Conservation (phyloP, 2,329 filamentous ascomycete species). For the Diplodia intermedia region DNA sequence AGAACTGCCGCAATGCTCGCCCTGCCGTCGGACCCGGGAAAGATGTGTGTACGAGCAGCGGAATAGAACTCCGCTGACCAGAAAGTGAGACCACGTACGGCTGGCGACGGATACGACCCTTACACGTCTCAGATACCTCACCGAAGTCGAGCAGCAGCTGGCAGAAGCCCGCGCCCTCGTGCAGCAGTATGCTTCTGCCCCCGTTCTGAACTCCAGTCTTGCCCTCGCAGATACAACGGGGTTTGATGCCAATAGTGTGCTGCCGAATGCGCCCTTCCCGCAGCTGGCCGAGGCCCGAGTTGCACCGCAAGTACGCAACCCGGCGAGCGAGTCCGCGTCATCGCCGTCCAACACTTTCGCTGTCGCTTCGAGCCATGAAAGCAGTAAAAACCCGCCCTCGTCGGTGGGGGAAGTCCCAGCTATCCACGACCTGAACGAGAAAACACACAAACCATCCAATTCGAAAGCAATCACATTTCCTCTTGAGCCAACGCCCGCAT, state of each 20-base stretch:
- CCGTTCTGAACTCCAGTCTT: neutral
- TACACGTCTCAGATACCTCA: conserved; percentile 19
- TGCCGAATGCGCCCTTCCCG: neutral
- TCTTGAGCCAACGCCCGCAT: conserved; percentile 14
- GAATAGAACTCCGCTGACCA: conserved; percentile 12
- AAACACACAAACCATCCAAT: neutral
- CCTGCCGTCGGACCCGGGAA: conserved; percentile 2
- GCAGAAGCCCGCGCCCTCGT: conserved; percentile 20
- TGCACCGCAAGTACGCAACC: neutral
- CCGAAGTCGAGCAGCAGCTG: conserved; percentile 27
- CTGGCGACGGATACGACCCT: neutral
- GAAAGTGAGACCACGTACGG: neutral
- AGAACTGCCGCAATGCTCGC: conserved; percentile 12
- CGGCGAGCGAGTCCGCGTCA: neutral
- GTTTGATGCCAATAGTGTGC: neutral
- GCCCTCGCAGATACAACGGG: neutral
- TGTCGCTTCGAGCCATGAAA: neutral
- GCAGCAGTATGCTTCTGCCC: conserved; percentile 4
- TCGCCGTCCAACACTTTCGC: neutral
- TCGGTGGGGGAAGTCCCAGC: no score
- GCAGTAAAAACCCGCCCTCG: neutral
- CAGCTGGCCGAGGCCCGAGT: neutral
- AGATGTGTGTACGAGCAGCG: conserved; percentile 21
- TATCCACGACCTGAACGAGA: neutral
- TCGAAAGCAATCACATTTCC: conserved; percentile 1